phyloP scores from a whole-genome alignment of 208 protist genomes.

The Tritrichomonas foetus region DNA sequence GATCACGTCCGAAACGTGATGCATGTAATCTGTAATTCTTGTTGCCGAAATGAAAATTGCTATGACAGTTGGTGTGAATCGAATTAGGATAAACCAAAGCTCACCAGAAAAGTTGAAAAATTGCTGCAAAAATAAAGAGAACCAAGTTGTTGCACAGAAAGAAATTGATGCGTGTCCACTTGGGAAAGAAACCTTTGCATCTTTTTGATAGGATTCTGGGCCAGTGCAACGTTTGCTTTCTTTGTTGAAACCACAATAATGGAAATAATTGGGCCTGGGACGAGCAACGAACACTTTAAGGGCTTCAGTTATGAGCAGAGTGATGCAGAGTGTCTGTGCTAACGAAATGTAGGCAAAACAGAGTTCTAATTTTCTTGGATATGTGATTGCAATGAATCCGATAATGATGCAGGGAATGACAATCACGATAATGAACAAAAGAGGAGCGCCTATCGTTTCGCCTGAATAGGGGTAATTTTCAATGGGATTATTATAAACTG shows the following conservation, averaged over 20 bases:
- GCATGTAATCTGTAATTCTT: conserved; percentile 5
- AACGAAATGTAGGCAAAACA: not conserved
- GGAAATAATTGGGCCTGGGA: not conserved
- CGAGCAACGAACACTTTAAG: not conserved
- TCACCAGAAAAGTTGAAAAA: not conserved
- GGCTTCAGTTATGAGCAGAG: not conserved
- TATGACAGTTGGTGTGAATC: not conserved
- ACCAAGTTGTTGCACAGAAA: not conserved
- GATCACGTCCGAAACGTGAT: not conserved
- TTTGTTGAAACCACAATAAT: not conserved
- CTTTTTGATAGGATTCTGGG: not conserved
- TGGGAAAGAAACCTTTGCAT: not conserved
- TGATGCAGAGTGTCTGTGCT: not conserved
- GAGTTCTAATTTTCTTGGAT: not conserved
- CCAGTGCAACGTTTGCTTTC: not conserved
- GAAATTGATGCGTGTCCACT: not conserved
- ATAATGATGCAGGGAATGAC: not conserved
- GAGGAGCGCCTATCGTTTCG: not conserved
- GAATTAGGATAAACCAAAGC: not conserved
- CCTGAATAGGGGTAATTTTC: not conserved
- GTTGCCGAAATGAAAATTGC: not conserved
- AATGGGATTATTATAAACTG: not conserved
- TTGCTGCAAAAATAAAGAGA: not conserved
- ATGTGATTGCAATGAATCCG: not conserved
- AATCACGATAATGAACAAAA: not conserved